phyloP scores from a whole-genome alignment of 768 basidiomycete species.

The Pisolithus microcarpus region DNA sequence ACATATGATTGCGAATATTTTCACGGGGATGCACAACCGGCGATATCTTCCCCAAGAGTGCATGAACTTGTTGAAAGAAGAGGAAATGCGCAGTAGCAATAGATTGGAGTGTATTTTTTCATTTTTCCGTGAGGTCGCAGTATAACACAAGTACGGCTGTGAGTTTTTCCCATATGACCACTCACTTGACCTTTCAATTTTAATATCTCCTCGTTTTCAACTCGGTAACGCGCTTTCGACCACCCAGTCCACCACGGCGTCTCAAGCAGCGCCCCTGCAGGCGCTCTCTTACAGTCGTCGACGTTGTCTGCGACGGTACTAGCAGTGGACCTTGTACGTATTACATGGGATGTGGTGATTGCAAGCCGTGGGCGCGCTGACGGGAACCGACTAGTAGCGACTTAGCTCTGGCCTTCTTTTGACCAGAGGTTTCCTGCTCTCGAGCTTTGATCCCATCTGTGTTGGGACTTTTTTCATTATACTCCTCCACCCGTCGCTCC shows the following conservation, averaged over 20 bases:
- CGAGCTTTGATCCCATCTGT: slow-evolving; percentile 14
- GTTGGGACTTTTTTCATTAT: slow-evolving; percentile 11
- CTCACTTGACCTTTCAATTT: too few relatives aligned
- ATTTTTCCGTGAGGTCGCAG: too few relatives aligned
- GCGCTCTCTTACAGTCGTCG: background rate
- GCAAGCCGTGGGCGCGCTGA: slow-evolving; percentile 5
- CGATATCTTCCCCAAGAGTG: too few relatives aligned
- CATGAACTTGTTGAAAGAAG: too few relatives aligned
- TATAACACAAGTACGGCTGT: too few relatives aligned
- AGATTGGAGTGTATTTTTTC: too few relatives aligned
- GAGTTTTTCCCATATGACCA: too few relatives aligned
- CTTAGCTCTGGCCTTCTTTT: background rate
- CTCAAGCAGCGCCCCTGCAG: slow-evolving; percentile 3
- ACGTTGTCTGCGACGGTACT: background rate
- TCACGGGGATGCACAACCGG: too few relatives aligned
- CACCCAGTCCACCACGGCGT: slow-evolving; percentile 1
- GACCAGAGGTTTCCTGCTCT: background rate
- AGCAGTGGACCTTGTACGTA: slow-evolving; percentile 5
- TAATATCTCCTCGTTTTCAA: too few relatives aligned
- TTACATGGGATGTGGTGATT: slow-evolving; percentile 1
- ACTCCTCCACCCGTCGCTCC: slow-evolving; percentile 9
- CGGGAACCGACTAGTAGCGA: slow-evolving; percentile 14
- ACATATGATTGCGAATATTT: too few relatives aligned
- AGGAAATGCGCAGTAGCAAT: too few relatives aligned
- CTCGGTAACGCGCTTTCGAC: too few relatives aligned